Base-by-base conservation (phyloP, 495 filamentous ascomycete genomes). In the Podospora conica region DNA sequence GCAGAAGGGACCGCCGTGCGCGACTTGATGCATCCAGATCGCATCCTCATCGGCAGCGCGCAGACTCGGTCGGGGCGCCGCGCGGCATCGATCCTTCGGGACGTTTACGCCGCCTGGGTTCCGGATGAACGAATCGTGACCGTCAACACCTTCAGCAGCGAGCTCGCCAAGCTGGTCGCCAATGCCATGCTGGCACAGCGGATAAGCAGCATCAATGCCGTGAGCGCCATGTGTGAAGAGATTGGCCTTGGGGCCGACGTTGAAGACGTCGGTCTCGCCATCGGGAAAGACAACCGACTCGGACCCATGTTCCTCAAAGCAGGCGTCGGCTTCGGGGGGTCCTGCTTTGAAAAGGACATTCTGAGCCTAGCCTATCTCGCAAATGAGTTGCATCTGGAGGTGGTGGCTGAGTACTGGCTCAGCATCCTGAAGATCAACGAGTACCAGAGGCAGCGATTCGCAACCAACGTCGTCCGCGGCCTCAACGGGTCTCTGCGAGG, bases 321-420 rank as follows among this genome's bases (percentile, higher is more conserved):
- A 2, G 87, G 87, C 18, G 81, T 91, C 29, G 91, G 91, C 0
- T 94, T 93, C 69, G 89, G 90, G n/a, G 90, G 90, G 5, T 90
- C 87, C 15, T 92, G 90, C 76, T 93, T 95, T 75, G 87, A 89
- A 71, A 95, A 95, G 73, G 91, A 95, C 68, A 86, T 93, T 69
- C 81, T 91, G 15, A 91, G 85, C 73, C 77, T 95, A 24, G 84
- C 87, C 8, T 93, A 93, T 71, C 78, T 94, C 12, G 87, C 91
- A 5, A 86, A 90, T 63, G 85, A 85, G 3, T 75, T 93, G 27
- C 83, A 87, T 48, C 78, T 95, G 20, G 81, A 84, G 3, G 88
- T 93, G 65, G 90, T 93, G 6, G 89, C 87, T 3, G 83, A 87
- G 53, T 94, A 95, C 70, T 95, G 91, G 91, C 75, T 79, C 63